phyloP scores from a whole-genome alignment of 768 basidiomycete species.

The Lentinula raphanica region DNA sequence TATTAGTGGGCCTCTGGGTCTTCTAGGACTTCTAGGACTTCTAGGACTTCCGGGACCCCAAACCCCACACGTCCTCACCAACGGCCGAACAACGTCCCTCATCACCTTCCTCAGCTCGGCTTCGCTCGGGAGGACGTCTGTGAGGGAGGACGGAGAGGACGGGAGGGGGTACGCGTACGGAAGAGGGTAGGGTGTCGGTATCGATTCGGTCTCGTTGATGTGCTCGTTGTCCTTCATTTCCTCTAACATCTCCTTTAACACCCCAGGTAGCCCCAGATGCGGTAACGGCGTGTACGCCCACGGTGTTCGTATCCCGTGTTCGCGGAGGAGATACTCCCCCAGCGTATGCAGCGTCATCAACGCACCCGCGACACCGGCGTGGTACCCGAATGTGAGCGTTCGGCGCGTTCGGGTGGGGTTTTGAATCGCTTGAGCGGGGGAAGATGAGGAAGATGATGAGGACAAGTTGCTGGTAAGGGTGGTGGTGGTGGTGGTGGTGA shows the following conservation, averaged over 20 bases:
- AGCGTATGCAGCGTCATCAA: conserved; percentile 70
- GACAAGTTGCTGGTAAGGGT: too few species aligned
- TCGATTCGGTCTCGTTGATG: neutral
- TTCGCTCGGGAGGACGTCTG: conserved; percentile 47
- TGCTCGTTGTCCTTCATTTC: too few species aligned
- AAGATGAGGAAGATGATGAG: too few species aligned
- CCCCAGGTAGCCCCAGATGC: neutral
- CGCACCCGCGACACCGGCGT: conserved; percentile 86
- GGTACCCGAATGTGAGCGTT: conserved; percentile 91
- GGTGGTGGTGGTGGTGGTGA: conserved; percentile 42
- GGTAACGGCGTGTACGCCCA: conserved; percentile 79
- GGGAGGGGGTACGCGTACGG: conserved; percentile 71
- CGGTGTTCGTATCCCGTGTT: conserved; percentile 74
- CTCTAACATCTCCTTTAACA: too few species aligned
- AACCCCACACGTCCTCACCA: conserved; percentile 20
- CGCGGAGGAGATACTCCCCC: conserved; percentile 71
- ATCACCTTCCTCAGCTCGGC: neutral
- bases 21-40: too few species aligned
- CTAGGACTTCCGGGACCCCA: too few species aligned
- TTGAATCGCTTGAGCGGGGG: too few species aligned
- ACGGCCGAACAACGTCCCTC: conserved; percentile 22
- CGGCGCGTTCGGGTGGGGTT: too few species aligned
- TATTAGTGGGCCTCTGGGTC: too few species aligned
- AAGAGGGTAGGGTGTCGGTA: neutral
- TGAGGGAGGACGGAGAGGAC: conserved; percentile 33